A percentile compares a stretch with the other conserved stretches of the same genome.
These are phyloP conservation scores for Alternaria rosae DNA, from an alignment of 2,329 filamentous ascomycete genomes.

Conservation along the genomic window DNA sequence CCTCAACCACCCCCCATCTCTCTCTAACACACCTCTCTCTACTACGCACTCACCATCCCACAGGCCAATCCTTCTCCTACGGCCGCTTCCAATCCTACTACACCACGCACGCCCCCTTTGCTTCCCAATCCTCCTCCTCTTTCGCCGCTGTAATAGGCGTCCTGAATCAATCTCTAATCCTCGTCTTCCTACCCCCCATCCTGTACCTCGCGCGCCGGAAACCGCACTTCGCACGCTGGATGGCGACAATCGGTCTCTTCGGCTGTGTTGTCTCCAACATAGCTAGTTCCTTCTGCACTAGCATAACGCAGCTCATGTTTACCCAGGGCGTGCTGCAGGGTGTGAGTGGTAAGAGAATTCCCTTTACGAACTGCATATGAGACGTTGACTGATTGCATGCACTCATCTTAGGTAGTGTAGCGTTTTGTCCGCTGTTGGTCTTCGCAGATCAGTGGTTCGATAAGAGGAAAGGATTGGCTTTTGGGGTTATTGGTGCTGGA, in stretches of 20 bases:
- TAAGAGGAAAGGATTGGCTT: slow-evolving; percentile 63
- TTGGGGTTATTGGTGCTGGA: slow-evolving; percentile 64
- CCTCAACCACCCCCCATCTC: too few relatives aligned
- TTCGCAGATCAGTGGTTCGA: slow-evolving; percentile 70
- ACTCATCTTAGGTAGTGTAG: slow-evolving; percentile 35
- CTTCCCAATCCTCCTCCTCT: slow-evolving; percentile 58
- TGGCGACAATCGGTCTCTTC: slow-evolving; percentile 21
- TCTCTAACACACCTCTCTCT: not conserved
- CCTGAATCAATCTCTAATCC: slow-evolving; percentile 61
- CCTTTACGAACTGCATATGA: too few relatives aligned
- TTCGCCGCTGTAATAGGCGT: slow-evolving; percentile 70
- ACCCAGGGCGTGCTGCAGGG: not conserved
- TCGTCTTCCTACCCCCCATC: slow-evolving; percentile 51
- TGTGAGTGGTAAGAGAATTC: not conserved
- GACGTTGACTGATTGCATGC: too few relatives aligned
- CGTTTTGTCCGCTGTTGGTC: slow-evolving; percentile 57
- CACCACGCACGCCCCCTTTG: slow-evolving; percentile 59
- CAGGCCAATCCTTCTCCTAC: slow-evolving; percentile 72
- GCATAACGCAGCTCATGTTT: not conserved
- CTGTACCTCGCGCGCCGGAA: slow-evolving; percentile 42
- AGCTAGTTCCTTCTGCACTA: not conserved
- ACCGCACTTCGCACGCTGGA: slow-evolving; percentile 40
- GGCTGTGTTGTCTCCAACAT: not conserved
- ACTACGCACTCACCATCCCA: not conserved
- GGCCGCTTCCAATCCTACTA: slow-evolving; percentile 77